phyloP scores from a whole-genome alignment of 768 basidiomycete genomes.

The Mycena sanguinolenta region DNA sequence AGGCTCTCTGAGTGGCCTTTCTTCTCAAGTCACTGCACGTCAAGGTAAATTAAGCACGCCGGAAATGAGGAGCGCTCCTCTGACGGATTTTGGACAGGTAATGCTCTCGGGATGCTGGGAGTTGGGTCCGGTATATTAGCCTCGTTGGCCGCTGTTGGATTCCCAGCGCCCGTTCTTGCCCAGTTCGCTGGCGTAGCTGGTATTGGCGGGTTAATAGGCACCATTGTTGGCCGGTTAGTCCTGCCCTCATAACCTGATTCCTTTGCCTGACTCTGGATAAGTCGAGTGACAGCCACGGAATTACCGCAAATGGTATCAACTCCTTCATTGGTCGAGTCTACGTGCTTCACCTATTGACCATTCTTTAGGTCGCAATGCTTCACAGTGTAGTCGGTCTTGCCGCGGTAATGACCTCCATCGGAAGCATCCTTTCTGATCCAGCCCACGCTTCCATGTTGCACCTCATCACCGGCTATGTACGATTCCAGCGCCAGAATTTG shows the following conservation, averaged over 20 bases:
- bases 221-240: constrained; percentile 68
- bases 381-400: constrained; percentile 93
- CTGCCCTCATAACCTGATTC: not conserved
- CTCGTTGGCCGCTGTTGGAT: constrained; percentile 87
- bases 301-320: constrained; percentile 83
- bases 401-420: constrained; percentile 89
- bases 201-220: constrained; percentile 78
- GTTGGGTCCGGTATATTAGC: constrained; percentile 66
- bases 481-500: constrained; percentile 64
- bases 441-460: constrained; percentile 81
- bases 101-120: constrained; percentile 88
- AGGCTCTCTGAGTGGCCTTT: constrained; percentile 86
- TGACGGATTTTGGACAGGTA: constrained; percentile 45
- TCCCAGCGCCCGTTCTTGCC: constrained; percentile 76
- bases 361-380: constrained; percentile 67
- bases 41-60: constrained; percentile 60
- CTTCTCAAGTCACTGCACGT: constrained; percentile 85
- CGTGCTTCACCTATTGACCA: not conserved
- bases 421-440: constrained; percentile 80
- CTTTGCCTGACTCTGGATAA: constrained; percentile 30
- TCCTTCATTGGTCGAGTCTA: not conserved
- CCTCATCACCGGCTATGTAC: constrained; percentile 87
- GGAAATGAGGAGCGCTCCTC: not conserved
- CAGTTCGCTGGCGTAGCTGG: constrained; percentile 86
- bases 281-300: constrained; percentile 89